phyloP scores from a whole-genome alignment of 495 filamentous ascomycete species.

The Tuber calosporum region DNA sequence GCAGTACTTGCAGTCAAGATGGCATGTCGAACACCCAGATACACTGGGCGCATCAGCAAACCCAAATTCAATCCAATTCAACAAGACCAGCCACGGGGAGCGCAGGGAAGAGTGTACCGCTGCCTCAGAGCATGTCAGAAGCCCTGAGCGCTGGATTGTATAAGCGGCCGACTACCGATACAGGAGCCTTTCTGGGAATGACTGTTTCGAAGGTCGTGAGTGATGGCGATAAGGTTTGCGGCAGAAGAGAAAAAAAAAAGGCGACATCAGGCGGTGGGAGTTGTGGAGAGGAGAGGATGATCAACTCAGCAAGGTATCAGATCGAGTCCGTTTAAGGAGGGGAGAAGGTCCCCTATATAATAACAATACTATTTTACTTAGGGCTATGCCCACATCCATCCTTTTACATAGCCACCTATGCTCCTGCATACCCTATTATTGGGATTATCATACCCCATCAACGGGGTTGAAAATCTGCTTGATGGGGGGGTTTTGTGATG shows the following conservation, averaged over 20 bases:
- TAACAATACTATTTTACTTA: too few relatives aligned
- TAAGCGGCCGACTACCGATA: constrained; percentile 52
- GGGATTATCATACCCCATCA: too few relatives aligned
- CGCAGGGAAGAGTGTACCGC: constrained; percentile 37
- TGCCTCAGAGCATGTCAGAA: constrained; percentile 34
- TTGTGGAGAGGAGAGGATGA: too few relatives aligned
- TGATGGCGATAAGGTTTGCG: too few relatives aligned
- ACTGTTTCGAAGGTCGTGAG: constrained; percentile 89
- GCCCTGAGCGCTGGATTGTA: constrained; percentile 93
- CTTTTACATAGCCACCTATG: too few relatives aligned
- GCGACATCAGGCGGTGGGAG: too few relatives aligned
- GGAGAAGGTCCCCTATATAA: too few relatives aligned
- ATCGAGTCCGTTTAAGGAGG: too few relatives aligned
- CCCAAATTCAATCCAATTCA: not conserved
- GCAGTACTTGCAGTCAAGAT: constrained; percentile 66
- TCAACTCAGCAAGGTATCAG: too few relatives aligned
- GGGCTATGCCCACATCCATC: too few relatives aligned
- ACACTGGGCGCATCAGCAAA: constrained; percentile 11
- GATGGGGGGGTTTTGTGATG: constrained; percentile 79
- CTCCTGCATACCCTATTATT: too few relatives aligned
- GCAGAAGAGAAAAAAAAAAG: too few relatives aligned
- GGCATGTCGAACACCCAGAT: constrained; percentile 79
- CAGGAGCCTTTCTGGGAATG: constrained; percentile 53
- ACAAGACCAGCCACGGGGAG: constrained; percentile 16
- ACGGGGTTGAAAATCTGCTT: constrained; percentile 82